Percentiles rank a stretch among this genome's conserved stretches.
Conservation (phyloP, 805 yeast species). For the fission yeast (Schizosaccharomyces pombe) region DNA sequence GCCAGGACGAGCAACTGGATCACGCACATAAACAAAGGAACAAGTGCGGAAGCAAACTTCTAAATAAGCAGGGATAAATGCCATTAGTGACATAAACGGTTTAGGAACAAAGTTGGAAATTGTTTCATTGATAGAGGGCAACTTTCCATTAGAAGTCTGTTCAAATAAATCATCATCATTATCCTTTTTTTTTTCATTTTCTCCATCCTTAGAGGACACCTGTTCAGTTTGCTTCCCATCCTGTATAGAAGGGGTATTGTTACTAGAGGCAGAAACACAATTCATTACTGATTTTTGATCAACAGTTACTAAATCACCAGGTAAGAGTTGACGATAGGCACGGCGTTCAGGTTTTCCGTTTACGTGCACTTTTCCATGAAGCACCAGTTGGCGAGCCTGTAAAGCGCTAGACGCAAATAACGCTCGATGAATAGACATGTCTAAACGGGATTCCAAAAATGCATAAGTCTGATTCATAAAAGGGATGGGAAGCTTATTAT, state of each 20-base stretch:
- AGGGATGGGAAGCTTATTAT: constrained; percentile 32
- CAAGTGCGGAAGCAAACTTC: constrained; percentile 80
- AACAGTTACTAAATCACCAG: constrained; percentile 75
- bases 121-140: too few species aligned
- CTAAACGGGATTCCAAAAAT: constrained; percentile 66
- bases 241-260: not conserved
- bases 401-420: constrained; percentile 82
- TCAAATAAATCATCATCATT: not conserved
- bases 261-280: constrained; percentile 25
- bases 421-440: constrained; percentile 71
- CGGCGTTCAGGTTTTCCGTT: constrained; percentile 32
- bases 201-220: too few species aligned
- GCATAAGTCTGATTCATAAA: constrained; percentile 74
- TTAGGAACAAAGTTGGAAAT: constrained; percentile 31
- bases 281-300: constrained; percentile 63
- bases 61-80: constrained; percentile 74
- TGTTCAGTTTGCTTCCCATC: too few species aligned
- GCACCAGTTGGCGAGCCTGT: constrained; percentile 76
- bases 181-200: not conserved
- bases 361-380: constrained; percentile 61
- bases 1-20: constrained; percentile 93
- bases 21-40: constrained; percentile 88
- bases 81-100: constrained; percentile 78
- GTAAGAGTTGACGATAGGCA: constrained; percentile 20
- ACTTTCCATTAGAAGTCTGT: too few species aligned